phyloP scores from a whole-genome alignment of 306 rosid species.

The Inga laurina region DNA sequence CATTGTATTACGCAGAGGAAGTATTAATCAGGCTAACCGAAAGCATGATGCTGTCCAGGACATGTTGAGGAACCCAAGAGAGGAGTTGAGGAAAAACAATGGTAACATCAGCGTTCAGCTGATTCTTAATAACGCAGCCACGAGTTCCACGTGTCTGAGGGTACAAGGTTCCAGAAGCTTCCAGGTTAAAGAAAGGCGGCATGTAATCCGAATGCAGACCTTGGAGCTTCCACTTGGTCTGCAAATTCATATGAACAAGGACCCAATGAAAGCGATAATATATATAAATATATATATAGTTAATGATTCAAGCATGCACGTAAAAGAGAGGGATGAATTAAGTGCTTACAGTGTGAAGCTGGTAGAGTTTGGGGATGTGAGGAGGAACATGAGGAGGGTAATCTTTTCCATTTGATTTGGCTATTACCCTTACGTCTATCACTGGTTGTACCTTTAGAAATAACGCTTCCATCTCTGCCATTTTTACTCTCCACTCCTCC shows the following conservation, averaged over 20 bases:
- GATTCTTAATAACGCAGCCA: slow-evolving; percentile 26
- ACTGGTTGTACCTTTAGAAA: slow-evolving; percentile 29
- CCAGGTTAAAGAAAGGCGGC: slow-evolving; percentile 22
- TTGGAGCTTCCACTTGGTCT: slow-evolving; percentile 31
- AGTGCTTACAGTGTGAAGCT: slow-evolving; percentile 32
- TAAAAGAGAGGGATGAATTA: no score
- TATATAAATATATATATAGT: no score
- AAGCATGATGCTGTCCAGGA: slow-evolving; percentile 12
- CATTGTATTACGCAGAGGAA: no score
- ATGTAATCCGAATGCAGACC: slow-evolving; percentile 19
- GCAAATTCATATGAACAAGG: background rate
- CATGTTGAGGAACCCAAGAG: slow-evolving; percentile 30
- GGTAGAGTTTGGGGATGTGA: slow-evolving; percentile 23
- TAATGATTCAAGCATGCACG: no score
- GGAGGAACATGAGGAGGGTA: slow-evolving; percentile 37
- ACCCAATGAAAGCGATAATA: no score
- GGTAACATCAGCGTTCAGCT: slow-evolving; percentile 10
- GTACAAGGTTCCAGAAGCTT: slow-evolving; percentile 34
- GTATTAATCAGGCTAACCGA: slow-evolving; percentile 20
- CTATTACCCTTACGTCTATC: slow-evolving; percentile 24
- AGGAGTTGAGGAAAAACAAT: slow-evolving; percentile 30
- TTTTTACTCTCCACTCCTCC: slow-evolving; percentile 41
- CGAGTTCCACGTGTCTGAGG: slow-evolving; percentile 26
- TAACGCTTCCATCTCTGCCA: slow-evolving; percentile 26
- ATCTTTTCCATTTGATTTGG: slow-evolving; percentile 23